A percentile compares a stretch with the other conserved stretches of the same genome.
phyloP scores from a whole-genome alignment of 2,329 filamentous ascomycete species.

The Neofusicoccum ribis region DNA sequence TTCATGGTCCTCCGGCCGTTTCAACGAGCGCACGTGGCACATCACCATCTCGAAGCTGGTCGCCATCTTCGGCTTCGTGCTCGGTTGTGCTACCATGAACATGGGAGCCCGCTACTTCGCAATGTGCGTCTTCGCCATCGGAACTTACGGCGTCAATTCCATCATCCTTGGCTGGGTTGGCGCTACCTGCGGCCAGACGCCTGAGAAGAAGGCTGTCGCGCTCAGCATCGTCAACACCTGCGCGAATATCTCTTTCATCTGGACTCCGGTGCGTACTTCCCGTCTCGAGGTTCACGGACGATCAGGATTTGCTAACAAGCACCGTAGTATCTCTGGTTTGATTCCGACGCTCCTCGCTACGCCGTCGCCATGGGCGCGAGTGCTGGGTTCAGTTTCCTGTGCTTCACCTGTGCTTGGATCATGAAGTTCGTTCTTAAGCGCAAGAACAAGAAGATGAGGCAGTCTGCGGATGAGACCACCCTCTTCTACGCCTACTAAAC shows the following conservation, averaged over 20 bases:
- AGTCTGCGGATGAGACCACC: conserved; percentile 28
- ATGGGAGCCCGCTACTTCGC: conserved; percentile 34
- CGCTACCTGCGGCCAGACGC: conserved; percentile 42
- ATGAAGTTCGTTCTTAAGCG: conserved; percentile 32
- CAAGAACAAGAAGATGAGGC: conserved; percentile 35
- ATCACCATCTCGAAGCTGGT: conserved; percentile 27
- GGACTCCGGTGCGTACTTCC: conserved; percentile 21
- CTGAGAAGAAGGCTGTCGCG: conserved; percentile 46
- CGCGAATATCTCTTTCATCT: conserved; percentile 43
- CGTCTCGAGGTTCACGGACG: background rate
- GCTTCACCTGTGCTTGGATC: conserved; percentile 32
- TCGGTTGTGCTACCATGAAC: conserved; percentile 29
- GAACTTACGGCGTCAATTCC: conserved; percentile 26
- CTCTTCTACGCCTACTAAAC: conserved; percentile 36
- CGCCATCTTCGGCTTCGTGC: conserved; percentile 33
- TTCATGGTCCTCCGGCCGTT: conserved; percentile 32
- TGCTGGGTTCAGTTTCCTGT: conserved; percentile 34
- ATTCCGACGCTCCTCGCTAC: conserved; percentile 33
- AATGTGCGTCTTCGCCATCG: conserved; percentile 35
- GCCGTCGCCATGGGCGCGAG: conserved; percentile 33
- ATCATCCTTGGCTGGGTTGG: conserved; percentile 46
- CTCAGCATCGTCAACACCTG: conserved; percentile 46
- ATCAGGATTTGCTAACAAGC: background rate
- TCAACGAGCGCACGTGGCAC: conserved; percentile 30
- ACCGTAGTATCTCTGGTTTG: conserved; percentile 36